These are phyloP conservation scores for Beauveria bassiana DNA, from an alignment of 2,329 filamentous ascomycete genomes.

Conservation along the genomic window DNA sequence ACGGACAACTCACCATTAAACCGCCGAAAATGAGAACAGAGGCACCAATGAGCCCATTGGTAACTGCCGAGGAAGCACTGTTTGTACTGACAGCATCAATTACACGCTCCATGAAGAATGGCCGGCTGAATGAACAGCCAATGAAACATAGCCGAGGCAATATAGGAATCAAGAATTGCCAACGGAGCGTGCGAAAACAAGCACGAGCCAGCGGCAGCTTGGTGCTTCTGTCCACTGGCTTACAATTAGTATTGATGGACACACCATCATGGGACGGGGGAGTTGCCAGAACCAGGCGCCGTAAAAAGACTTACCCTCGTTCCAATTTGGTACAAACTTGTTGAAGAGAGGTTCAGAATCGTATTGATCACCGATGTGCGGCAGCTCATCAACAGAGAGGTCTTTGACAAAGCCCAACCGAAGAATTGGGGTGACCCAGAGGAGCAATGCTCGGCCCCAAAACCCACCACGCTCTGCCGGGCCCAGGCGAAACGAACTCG, in stretches of 20 bases:
- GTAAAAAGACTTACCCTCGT: neutral
- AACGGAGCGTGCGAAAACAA: neutral
- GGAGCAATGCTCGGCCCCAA: conserved; percentile 5
- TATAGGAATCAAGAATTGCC: neutral
- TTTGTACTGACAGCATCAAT: neutral
- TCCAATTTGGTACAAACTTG: neutral
- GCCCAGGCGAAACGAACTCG: conserved; percentile 8
- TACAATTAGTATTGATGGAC: no score
- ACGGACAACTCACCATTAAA: neutral
- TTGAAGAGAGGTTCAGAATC: neutral
- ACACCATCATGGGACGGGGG: neutral
- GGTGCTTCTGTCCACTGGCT: neutral
- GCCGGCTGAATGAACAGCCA: neutral
- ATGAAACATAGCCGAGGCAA: neutral
- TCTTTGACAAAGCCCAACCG: neutral
- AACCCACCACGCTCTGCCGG: conserved; percentile 15
- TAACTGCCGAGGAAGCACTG: neutral
- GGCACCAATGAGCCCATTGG: neutral
- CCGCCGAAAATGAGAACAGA: neutral
- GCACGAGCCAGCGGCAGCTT: neutral
- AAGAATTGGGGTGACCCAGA: neutral
- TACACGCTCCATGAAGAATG: neutral
- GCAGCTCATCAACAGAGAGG: neutral
- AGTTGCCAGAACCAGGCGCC: no score
- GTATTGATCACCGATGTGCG: neutral